phyloP scores from a whole-genome alignment of 2,329 filamentous ascomycete species.

The Colletotrichum coccodes region DNA sequence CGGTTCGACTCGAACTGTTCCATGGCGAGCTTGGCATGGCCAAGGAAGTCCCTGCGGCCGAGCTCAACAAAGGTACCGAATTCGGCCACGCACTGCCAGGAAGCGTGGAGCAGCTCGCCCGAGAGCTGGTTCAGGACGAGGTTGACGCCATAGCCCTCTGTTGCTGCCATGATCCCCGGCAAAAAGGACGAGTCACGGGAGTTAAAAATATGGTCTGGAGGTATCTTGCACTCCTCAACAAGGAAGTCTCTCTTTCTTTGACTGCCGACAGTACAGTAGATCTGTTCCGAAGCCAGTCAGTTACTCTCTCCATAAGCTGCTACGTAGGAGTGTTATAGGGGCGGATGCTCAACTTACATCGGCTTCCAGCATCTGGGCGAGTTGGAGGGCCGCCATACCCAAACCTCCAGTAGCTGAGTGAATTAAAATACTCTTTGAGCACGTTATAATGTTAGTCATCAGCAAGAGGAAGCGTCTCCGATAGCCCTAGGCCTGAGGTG shows the following conservation, averaged over 20 bases:
- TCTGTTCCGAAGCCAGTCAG: slow-evolving; percentile 15
- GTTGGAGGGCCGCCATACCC: slow-evolving; percentile 9
- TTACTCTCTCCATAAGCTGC: no score
- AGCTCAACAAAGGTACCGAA: slow-evolving; percentile 58
- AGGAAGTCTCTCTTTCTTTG: slow-evolving; percentile 13
- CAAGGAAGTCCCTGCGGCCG: slow-evolving; percentile 53
- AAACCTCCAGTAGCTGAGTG: slow-evolving; percentile 17
- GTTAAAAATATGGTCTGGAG: slow-evolving; percentile 2
- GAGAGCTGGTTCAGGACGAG: slow-evolving; percentile 53
- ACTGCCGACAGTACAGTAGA: slow-evolving; percentile 17
- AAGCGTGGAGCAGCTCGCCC: slow-evolving; percentile 52
- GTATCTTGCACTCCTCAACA: neutral
- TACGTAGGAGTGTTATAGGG: no score
- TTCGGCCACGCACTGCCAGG: slow-evolving; percentile 55
- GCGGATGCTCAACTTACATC: slow-evolving; percentile 34
- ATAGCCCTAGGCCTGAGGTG: neutral
- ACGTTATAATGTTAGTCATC: neutral
- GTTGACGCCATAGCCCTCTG: slow-evolving; percentile 40
- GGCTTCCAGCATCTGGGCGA: slow-evolving; percentile 7
- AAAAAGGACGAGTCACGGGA: slow-evolving; percentile 11
- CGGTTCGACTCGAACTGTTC: slow-evolving; percentile 51
- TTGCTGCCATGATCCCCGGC: neutral
- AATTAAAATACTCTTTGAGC: slow-evolving; percentile 38
- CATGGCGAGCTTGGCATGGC: slow-evolving; percentile 55
- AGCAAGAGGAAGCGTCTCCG: neutral